These are phyloP conservation scores for Durio zibethinus DNA, from an alignment of 345 rosid genomes.

Conservation along the genomic window DNA sequence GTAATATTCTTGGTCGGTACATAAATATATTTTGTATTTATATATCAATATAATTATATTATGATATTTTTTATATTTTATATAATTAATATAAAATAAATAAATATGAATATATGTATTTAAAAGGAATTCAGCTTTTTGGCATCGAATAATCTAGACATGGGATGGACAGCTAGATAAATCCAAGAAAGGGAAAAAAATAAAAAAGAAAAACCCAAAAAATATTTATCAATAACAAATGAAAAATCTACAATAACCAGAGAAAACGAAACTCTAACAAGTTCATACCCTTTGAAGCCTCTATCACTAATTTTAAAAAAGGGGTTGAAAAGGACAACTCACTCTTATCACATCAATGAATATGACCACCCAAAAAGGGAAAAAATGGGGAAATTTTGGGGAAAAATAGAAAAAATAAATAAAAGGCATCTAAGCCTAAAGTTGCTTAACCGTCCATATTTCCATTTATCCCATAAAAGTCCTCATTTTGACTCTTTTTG, in stretches of 20 bases:
- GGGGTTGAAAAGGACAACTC: not conserved
- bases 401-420: not conserved
- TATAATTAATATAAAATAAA: too few relatives aligned
- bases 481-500: not conserved
- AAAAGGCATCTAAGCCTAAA: not conserved
- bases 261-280: conserved; percentile 11
- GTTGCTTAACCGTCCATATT: not conserved
- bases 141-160: too few relatives aligned
- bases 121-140: too few relatives aligned
- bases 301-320: not conserved
- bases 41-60: not conserved
- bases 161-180: not conserved
- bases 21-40: too few relatives aligned
- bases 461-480: not conserved
- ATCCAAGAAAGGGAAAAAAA: not conserved
- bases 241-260: not conserved
- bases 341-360: not conserved
- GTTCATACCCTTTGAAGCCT: not conserved
- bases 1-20: not conserved
- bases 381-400: not conserved
- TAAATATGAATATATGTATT: too few relatives aligned
- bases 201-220: not conserved
- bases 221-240: not conserved
- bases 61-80: not conserved
- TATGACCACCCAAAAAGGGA: not conserved